These are phyloP conservation scores for Lumnitzera racemosa DNA, from an alignment of 345 rosid species.

Conservation along the genomic window DNA sequence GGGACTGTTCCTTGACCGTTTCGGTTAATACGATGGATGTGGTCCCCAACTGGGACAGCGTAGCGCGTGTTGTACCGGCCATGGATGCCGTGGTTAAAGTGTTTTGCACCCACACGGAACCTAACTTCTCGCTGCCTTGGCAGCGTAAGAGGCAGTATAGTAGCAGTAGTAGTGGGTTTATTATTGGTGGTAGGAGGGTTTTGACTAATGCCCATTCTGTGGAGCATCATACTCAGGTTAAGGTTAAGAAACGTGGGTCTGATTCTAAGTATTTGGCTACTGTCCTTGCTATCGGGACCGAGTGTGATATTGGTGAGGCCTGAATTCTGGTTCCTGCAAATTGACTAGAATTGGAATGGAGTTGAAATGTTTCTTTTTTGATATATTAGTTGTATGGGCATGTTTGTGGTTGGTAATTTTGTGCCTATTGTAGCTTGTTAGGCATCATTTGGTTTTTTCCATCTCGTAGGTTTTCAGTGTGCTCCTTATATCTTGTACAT, in stretches of 20 bases:
- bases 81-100: constrained; percentile 96
- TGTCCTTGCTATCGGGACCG: constrained; percentile 82
- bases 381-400: too few species aligned
- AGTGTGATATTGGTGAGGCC: constrained; percentile 76
- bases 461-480: too few species aligned
- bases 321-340: not conserved
- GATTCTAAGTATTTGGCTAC: constrained; percentile 87
- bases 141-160: constrained; percentile 86
- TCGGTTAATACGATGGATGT: constrained; percentile 13
- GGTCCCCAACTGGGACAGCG: constrained; percentile 58
- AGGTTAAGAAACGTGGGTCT: constrained; percentile 86
- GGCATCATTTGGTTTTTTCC: too few species aligned
- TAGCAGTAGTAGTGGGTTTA: constrained; percentile 82
- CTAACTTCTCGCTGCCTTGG: constrained; percentile 90
- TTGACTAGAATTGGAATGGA: not conserved
- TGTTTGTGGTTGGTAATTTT: too few species aligned
- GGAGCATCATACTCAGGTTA: constrained; percentile 89
- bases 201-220: constrained; percentile 92
- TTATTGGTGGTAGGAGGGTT: constrained; percentile 63
- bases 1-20: constrained; percentile 22
- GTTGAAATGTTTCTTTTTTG: too few species aligned
- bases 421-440: too few species aligned
- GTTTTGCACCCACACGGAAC: constrained; percentile 87
- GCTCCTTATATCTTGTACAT: too few species aligned
- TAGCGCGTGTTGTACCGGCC: constrained; percentile 58